Evolutionary conservation across 164 flowering plant genomes (phyloP).

Genomic region (Chimonanthus praecox): DNA sequence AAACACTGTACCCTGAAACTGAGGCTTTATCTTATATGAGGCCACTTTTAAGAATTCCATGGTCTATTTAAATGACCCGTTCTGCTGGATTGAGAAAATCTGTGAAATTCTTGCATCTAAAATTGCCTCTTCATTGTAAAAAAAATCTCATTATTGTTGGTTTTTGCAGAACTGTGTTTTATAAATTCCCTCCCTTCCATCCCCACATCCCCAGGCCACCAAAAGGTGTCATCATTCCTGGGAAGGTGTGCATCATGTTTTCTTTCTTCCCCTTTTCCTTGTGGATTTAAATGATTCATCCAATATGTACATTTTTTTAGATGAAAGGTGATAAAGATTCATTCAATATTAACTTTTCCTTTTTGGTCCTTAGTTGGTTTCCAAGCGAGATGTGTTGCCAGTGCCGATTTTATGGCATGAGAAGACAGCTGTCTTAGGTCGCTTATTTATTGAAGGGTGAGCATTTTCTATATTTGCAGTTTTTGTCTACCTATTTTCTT

Average conservation of each 20-base stretch:
- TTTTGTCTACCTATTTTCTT: not conserved
- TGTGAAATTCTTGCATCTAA: not conserved
- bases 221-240: constrained; percentile 31
- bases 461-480: not conserved
- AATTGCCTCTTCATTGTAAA: not conserved
- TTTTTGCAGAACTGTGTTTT: constrained; percentile 34
- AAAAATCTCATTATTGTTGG: not conserved
- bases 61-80: too few species aligned
- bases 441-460: constrained; percentile 26
- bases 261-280: not conserved
- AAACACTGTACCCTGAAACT: too few species aligned
- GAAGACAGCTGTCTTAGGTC: constrained; percentile 17
- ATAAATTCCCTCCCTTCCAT: constrained; percentile 34
- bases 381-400: constrained; percentile 18
- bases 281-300: not conserved
- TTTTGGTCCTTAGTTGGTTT: constrained; percentile 17
- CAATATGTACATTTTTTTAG: not conserved
- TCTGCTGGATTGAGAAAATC: too few species aligned
- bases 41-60: too few species aligned
- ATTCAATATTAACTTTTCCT: not conserved
- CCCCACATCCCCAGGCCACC: constrained; percentile 43
- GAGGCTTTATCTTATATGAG: too few species aligned
- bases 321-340: too few species aligned
- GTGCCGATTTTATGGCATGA: constrained; percentile 27
- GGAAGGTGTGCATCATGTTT: constrained; percentile 17